These are phyloP conservation scores for Nothophoma quercina DNA, from an alignment of 2,329 filamentous ascomycete species.

Conservation along the genomic window DNA sequence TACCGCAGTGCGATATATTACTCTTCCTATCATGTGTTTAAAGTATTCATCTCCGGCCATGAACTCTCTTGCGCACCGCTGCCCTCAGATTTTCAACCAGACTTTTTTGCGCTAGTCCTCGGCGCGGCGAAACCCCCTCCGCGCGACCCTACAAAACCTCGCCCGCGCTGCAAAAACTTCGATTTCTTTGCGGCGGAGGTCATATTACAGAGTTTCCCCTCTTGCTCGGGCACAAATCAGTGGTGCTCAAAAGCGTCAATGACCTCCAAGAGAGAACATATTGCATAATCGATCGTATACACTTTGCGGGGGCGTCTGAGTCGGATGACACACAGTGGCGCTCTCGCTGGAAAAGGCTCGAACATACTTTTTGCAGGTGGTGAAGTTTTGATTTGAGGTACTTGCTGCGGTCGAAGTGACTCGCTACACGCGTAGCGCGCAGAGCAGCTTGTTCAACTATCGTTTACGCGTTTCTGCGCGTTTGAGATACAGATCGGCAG, in stretches of 20 bases:
- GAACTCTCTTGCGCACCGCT: neutral
- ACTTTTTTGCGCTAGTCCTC: slow-evolving; percentile 1
- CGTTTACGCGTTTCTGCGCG: too few species aligned
- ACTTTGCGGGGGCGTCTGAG: slow-evolving; percentile 48
- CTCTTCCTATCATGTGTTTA: slow-evolving; percentile 51
- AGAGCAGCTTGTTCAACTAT: too few species aligned
- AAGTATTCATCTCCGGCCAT: slow-evolving; percentile 50
- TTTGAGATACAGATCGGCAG: neutral
- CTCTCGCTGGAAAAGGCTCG: slow-evolving; percentile 58
- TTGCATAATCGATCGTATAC: slow-evolving; percentile 68
- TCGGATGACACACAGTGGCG: slow-evolving; percentile 38
- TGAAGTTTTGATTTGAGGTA: neutral
- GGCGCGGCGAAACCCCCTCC: slow-evolving; percentile 13
- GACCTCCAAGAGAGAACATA: slow-evolving; percentile 75
- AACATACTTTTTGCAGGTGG: slow-evolving; percentile 54
- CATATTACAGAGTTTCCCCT: slow-evolving; percentile 73
- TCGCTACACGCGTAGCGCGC: too few species aligned
- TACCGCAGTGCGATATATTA: slow-evolving; percentile 45
- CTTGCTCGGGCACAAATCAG: slow-evolving; percentile 71
- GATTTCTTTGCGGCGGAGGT: slow-evolving; percentile 76
- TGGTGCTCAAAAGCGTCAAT: slow-evolving; percentile 72
- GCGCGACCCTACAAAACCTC: slow-evolving; percentile 29
- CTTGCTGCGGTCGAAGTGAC: too few species aligned
- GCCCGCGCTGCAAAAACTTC: slow-evolving; percentile 51
- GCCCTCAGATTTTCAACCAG: neutral